A percentile compares a stretch with the other conserved stretches of the same genome.
Conservation (phyloP, 2,329 filamentous ascomycete species). For the Aspergillus flavus region DNA sequence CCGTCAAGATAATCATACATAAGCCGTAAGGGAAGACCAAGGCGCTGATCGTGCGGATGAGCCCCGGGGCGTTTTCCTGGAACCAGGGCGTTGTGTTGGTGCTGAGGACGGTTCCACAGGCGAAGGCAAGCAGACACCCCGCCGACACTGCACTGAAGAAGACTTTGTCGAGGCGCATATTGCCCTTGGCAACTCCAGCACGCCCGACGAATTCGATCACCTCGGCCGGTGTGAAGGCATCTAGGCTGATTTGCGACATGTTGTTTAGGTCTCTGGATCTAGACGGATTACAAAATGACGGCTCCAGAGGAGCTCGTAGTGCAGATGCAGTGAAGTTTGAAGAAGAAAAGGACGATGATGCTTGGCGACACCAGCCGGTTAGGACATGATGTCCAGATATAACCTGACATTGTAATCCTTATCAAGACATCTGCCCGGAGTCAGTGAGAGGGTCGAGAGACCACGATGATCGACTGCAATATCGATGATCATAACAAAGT, state of each 20-base stretch:
- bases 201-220: slow-evolving; percentile 55
- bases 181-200: slow-evolving; percentile 55
- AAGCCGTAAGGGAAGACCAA: slow-evolving; percentile 55
- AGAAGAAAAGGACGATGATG: not conserved
- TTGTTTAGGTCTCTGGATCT: not conserved
- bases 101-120: slow-evolving; percentile 51
- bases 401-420: not conserved
- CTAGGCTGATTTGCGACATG: slow-evolving; percentile 10
- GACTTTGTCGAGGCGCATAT: slow-evolving; percentile 57
- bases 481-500: not conserved
- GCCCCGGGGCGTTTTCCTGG: slow-evolving; percentile 51
- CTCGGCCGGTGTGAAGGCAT: slow-evolving; percentile 52
- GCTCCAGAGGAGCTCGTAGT: not conserved
- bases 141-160: slow-evolving; percentile 56
- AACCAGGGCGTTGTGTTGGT: slow-evolving; percentile 53
- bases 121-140: slow-evolving; percentile 56
- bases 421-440: not conserved
- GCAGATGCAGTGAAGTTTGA: too few species aligned
- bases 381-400: not conserved
- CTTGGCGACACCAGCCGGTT: not conserved
- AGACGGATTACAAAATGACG: not conserved
- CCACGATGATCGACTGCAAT: not conserved
- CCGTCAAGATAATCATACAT: slow-evolving; percentile 53
- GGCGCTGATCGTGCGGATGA: slow-evolving; percentile 50
- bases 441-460: not conserved